Percentiles rank a stretch among this genome's conserved stretches.
Conservation (phyloP, 225 moss, liverwort and hornwort genomes). For the Bryoerythrophyllum caledonicum region DNA sequence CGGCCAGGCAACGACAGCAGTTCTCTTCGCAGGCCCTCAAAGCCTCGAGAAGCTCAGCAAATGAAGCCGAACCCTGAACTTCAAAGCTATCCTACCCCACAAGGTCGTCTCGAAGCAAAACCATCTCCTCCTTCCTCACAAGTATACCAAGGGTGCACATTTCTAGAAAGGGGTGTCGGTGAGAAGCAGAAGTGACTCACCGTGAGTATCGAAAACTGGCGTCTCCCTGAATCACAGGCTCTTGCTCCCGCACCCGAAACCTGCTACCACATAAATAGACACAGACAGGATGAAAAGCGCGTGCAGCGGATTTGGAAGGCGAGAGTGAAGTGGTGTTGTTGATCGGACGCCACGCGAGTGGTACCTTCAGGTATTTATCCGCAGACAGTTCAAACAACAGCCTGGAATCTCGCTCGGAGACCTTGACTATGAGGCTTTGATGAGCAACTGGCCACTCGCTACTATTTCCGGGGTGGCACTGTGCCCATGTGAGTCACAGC, state of each 20-base stretch:
- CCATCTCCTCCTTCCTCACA: not conserved
- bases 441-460: not conserved
- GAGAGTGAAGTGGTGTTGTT: not conserved
- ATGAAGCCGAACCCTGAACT: not conserved
- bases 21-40: not conserved
- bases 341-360: not conserved
- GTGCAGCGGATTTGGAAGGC: not conserved
- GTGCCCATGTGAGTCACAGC: not conserved
- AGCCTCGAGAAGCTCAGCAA: not conserved
- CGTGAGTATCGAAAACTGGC: not conserved
- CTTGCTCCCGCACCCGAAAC: not conserved
- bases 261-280: not conserved
- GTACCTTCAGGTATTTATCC: not conserved
- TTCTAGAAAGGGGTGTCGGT: not conserved
- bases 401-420: constrained; percentile 10
- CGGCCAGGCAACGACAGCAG: not conserved
- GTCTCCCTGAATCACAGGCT: not conserved
- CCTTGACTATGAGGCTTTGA: not conserved
- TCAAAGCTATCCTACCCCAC: not conserved
- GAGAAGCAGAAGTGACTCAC: not conserved
- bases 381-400: not conserved
- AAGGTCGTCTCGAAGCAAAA: not conserved
- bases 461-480: not conserved
- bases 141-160: not conserved
- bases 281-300: constrained; percentile 8